Conservation (phyloP, 1,284 basidiomycete species). For the Malassezia pachydermatis region DNA sequence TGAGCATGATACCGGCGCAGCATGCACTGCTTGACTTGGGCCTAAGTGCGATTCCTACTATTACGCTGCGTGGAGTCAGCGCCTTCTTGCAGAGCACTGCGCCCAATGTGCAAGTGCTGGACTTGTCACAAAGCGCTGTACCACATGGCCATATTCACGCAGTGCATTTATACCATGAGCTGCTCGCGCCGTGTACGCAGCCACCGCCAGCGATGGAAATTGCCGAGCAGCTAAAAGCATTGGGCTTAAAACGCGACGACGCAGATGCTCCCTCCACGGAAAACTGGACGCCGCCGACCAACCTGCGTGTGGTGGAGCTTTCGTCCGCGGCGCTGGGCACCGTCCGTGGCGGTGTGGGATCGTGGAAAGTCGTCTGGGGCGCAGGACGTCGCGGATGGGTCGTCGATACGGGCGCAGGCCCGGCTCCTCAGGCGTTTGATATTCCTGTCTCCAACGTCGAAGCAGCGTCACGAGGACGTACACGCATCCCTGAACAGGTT, state of each 20-base stretch:
- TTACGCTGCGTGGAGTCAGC: slow-evolving; percentile 61
- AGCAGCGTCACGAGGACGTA: neutral
- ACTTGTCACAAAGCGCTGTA: slow-evolving; percentile 59
- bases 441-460: neutral
- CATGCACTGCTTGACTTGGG: slow-evolving; percentile 58
- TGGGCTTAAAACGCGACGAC: slow-evolving; percentile 40
- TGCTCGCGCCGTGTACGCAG: slow-evolving; percentile 50
- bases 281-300: slow-evolving; percentile 51
- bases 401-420: slow-evolving; percentile 74
- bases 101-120: slow-evolving; percentile 71
- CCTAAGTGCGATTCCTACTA: slow-evolving; percentile 67
- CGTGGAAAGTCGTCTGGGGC: slow-evolving; percentile 77
- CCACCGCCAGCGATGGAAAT: slow-evolving; percentile 32
- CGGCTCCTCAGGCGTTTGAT: slow-evolving; percentile 52
- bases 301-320: slow-evolving; percentile 77
- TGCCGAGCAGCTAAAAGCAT: slow-evolving; percentile 33
- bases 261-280: too few relatives aligned
- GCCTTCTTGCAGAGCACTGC: slow-evolving; percentile 64
- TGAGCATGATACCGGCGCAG: slow-evolving; percentile 57
- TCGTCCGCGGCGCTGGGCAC: slow-evolving; percentile 63
- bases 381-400: slow-evolving; percentile 94
- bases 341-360: slow-evolving; percentile 63
- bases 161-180: slow-evolving; percentile 50
- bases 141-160: slow-evolving; percentile 54
- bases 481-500: neutral